Evolutionary conservation across 768 basidiomycete species (phyloP), one percentile per base, ranked within the genome.

Genomic region (Lentinus tigrinus): DNA sequence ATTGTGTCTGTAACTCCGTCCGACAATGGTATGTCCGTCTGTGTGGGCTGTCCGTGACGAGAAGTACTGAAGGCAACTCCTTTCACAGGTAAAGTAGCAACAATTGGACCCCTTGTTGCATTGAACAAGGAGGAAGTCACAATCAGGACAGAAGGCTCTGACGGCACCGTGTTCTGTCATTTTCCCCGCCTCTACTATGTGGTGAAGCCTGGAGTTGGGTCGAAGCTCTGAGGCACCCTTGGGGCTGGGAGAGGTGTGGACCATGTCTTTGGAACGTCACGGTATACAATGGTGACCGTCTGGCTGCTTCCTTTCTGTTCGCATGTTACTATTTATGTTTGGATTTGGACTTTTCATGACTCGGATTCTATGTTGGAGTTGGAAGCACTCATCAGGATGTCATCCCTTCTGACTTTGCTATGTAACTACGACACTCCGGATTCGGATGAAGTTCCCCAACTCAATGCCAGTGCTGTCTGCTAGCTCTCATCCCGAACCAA

Each of bases 71-170:
- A 8, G 11, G 26, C 10, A 16, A 10, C 19, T 9, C 8, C 13
- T 24, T n/a, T 24, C n/a, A 19, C 21, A 70, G 67, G 71, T 37
- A 73, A 69, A 40, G 75, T 76, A 46, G 76, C 76, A 2, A 84
- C 83, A 1, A 53, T 65, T 7, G 85, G 84, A 11, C 81, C 72
- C 55, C 73, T 87, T 10, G 72, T 85, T 10, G 78, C 74, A 0
- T 71, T 85, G 27, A 81, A 74, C 65, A 69, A 65, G 36, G 78
- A 81, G 62, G 79, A 85, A 62, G 67, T 78, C 17, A 77, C 80
- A 1, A 65, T 87, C 31, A 79, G 84, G 65, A 75, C 79, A 0
- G 61, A 72, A 43, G 78, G 75, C 2, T 59, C 69, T 0, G 68
- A 70, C n/a, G 79, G 78, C 5, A 57, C 42, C 7, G 59, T 82